Percentiles rank a stretch among this genome's conserved stretches.
phyloP scores from a whole-genome alignment of 73 alveolate species.

The Diophrys appendiculata region DNA sequence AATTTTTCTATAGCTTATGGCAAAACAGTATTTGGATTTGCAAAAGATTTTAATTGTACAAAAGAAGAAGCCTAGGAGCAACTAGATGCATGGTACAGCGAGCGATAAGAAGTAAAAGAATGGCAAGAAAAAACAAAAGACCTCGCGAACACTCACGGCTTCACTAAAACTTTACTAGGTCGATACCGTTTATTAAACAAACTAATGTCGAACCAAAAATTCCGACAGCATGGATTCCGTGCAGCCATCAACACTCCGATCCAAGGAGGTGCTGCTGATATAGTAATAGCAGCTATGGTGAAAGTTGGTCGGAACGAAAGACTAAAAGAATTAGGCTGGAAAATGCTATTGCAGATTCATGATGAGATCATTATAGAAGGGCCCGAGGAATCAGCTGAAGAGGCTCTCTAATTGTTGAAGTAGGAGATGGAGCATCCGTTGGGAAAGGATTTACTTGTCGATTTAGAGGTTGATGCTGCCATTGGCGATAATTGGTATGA shows the following conservation, averaged over 20 bases:
- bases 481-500: constrained; percentile 88
- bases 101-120: constrained; percentile 80
- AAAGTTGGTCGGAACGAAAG: constrained; percentile 41
- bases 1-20: constrained; percentile 96
- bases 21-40: constrained; percentile 88
- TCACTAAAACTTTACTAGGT: constrained; percentile 78
- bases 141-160: constrained; percentile 62
- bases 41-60: constrained; percentile 85
- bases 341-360: constrained; percentile 78
- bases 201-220: constrained; percentile 42
- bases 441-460: constrained; percentile 54
- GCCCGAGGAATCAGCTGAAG: constrained; percentile 73
- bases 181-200: constrained; percentile 78
- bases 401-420: constrained; percentile 70
- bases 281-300: constrained; percentile 96
- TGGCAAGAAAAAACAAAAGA: constrained; percentile 72
- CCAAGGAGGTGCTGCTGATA: constrained; percentile 98
- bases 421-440: constrained; percentile 81
- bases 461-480: constrained; percentile 87
- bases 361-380: constrained; percentile 97
- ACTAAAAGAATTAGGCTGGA: constrained; percentile 53
- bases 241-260: constrained; percentile 92
- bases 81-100: constrained; percentile 89
- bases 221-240: constrained; percentile 69
- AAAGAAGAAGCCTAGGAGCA: constrained; percentile 80